A percentile compares a stretch with the other conserved stretches of the same genome.
phyloP scores from a whole-genome alignment of 352 stramenopile species.

The Pelagophyceae sp. region DNA sequence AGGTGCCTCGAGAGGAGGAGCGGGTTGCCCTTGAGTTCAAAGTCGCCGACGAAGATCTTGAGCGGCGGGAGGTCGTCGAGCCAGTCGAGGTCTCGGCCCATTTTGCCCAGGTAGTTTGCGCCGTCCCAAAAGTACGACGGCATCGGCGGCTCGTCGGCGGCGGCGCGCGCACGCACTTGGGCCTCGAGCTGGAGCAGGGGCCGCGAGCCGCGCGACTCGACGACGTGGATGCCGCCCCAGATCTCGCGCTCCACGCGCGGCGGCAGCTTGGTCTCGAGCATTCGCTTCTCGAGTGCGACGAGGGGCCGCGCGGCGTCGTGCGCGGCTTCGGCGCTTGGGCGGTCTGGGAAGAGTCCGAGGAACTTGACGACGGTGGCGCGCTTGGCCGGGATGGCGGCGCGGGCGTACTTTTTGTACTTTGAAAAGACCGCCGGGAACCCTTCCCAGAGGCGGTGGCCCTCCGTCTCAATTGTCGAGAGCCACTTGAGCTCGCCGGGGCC shows the following conservation, averaged over 20 bases:
- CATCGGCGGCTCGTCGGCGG: background rate
- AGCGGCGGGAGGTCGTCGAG: background rate
- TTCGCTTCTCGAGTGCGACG: background rate
- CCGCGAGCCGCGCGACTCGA: background rate
- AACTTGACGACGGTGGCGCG: background rate
- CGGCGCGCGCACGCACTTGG: background rate
- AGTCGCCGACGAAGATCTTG: background rate
- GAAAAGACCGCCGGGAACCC: background rate
- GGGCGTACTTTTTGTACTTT: constrained; percentile 1
- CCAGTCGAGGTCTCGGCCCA: constrained; percentile 13
- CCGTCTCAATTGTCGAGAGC: constrained; percentile 13
- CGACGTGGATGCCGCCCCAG: background rate
- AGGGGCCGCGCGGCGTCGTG: constrained; percentile 3
- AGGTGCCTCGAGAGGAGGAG: background rate
- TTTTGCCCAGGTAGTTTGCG: constrained; percentile 11
- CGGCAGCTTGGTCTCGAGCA: background rate
- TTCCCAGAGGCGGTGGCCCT: background rate
- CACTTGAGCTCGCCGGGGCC: background rate
- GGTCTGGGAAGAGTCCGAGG: background rate
- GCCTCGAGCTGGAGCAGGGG: background rate
- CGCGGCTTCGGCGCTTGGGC: background rate
- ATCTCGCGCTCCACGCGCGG: background rate
- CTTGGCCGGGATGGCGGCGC: background rate
- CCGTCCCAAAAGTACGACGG: constrained; percentile 6
- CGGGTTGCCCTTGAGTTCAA: background rate